phyloP scores from a whole-genome alignment of 345 rosid species.

The Reutealis trisperma region DNA sequence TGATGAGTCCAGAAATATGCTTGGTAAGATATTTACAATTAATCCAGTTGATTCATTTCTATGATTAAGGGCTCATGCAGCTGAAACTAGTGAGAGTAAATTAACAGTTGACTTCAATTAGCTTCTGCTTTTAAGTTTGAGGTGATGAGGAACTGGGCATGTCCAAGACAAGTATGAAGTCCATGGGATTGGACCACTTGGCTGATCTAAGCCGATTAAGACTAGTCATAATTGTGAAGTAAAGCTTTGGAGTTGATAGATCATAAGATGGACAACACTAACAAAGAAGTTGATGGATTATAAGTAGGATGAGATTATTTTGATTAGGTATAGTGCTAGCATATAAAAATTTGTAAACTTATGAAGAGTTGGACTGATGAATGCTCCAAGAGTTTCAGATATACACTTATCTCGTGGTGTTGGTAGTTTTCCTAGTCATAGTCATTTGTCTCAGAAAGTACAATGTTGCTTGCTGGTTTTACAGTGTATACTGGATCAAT shows the following conservation, averaged over 20 bases:
- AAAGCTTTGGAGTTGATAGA: not conserved
- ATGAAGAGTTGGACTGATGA: not conserved
- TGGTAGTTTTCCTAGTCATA: not conserved
- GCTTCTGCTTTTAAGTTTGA: not conserved
- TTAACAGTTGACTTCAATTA: not conserved
- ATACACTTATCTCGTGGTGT: not conserved
- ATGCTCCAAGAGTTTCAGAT: not conserved
- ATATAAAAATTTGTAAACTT: not conserved
- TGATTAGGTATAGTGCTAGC: not conserved
- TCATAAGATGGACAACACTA: no score
- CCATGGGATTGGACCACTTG: not conserved
- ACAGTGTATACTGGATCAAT: not conserved
- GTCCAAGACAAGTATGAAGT: not conserved
- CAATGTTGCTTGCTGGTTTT: not conserved
- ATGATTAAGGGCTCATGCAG: not conserved
- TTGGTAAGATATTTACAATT: not conserved
- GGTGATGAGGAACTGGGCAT: not conserved
- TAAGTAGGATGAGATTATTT: not conserved
- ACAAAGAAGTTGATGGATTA: not conserved
- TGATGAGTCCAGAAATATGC: not conserved
- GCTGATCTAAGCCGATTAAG: not conserved
- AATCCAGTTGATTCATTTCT: not conserved
- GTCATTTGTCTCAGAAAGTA: not conserved
- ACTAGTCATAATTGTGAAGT: not conserved
- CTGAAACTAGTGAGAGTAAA: not conserved